Base-by-base conservation (phyloP, 257 asterid genomes). In the Fraxinus excelsior region DNA sequence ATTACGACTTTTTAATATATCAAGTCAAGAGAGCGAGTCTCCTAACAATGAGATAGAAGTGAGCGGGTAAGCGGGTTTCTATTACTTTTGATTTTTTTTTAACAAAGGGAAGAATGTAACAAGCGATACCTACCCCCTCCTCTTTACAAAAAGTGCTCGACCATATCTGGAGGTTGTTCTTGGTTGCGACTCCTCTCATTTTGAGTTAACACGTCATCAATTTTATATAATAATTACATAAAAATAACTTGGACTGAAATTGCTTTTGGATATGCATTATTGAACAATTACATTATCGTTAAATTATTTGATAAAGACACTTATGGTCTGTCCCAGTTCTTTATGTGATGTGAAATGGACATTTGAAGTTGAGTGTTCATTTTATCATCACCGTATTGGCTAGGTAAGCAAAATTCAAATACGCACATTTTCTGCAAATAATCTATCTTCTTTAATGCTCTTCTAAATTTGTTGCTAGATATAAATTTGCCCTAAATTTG, bases 401-500 rank as follows among this genome's bases (percentile, higher is more conserved):
- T 28, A n/a, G 10, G 11, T 5, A 16, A 53, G 5, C 25, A 53
- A 53, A 13, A 13, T 6, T 18, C 25, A 53, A 53, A 53, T n/a
- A n/a, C 26, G n/a, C 64, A 3, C 32, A 23, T 37, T 23, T 3
- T 60, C 67, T 60, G 10, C 26, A 53, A 53, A 18, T 58, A 21
- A 21, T 9, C 67, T 58, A 28, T 23, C 34, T 10, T 60, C 71
- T 74, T 74, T 25, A 74, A 35, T 60, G 78, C 25, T 37, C 37
- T 37, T 21, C 38, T 37, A 49, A 29, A 28, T 60, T 71, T 71
- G 29, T 23, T 72, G n/a, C 73, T 2, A 28, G 46, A 38, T 23
- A 56, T 56, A 38, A 58, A 2, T 56, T 77, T 58, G 51, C 26
- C 64, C 64, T 53, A 19, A 53, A 19, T 19, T 53, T 32, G 74